Evolutionary conservation across 345 rosid species (phyloP), one percentile per base, ranked within the genome.

Genomic region (Lepidium aucheri): DNA sequence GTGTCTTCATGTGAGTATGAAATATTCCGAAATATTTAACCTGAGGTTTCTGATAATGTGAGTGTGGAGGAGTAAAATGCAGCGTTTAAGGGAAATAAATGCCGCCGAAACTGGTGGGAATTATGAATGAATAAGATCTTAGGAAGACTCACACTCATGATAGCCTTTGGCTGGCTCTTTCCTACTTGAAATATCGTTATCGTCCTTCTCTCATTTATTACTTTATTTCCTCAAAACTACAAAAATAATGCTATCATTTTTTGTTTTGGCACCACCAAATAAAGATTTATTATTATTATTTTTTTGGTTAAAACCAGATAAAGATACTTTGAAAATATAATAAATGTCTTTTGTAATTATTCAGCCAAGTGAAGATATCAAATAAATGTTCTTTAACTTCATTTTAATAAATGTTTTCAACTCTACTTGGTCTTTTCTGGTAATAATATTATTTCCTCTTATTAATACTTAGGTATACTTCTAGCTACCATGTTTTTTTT

Each of bases 81-180:
- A 50, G 34, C 42, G 55, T 43, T 53, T 61, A 12, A 43, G 9
- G 44, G 53, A 53, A 33, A 54, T 54, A 36, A 63, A 70, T 63
- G 69, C 63, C 75, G 57, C 69, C 69, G 51, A 70, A 54, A 38
- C 75, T 63, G 75, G 57, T 70, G 69, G 69, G 17, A 54, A n/a
- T n/a, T n/a, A 18, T 54, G 57, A 63, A 53, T 62, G 68, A 51
- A 60, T 33, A 60, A 55, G 58, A 50, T 36, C 43, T 69, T 40
- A 39, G 16, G 43, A 50, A 61, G 32, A 35, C 38, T 53, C 44
- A 51, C 44, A 51, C 42, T 57, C 58, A 34, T 39, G 43, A 47
- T 28, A 17, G 53, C 9, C 17, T 15, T 41, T 26, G 56, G 67
- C 67, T 69, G 68, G 62, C 74, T 69, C 67, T 33, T 68, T 24